Evolutionary conservation across 352 stramenopile genomes (phyloP).

Genomic region (Phytophthora aleatoria): DNA sequence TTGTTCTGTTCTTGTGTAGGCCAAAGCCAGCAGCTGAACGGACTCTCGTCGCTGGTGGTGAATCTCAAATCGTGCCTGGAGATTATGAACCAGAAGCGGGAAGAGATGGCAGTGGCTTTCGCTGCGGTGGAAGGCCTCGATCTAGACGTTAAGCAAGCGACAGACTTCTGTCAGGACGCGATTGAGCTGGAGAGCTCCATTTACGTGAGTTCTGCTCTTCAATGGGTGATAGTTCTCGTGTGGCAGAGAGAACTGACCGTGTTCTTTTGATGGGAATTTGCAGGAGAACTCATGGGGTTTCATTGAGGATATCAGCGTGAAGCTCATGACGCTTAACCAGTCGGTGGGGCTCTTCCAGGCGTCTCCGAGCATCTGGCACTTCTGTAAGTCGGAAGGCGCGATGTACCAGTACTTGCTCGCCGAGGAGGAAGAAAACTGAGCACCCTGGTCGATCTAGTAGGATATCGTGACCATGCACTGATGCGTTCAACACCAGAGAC

Average conservation of each 20-base stretch:
- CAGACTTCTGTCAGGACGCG: constrained; percentile 81
- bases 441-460: not conserved
- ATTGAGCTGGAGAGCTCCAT: constrained; percentile 79
- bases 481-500: constrained; percentile 2
- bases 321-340: constrained; percentile 66
- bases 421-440: constrained; percentile 65
- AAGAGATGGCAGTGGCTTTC: constrained; percentile 76
- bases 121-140: constrained; percentile 73
- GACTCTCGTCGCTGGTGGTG: constrained; percentile 74
- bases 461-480: not conserved
- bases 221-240: not conserved
- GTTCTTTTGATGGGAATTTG: constrained; percentile 10
- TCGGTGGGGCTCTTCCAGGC: constrained; percentile 74
- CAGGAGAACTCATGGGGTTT: constrained; percentile 86
- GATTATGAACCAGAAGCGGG: constrained; percentile 86
- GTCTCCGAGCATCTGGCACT: constrained; percentile 80
- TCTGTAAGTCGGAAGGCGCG: constrained; percentile 80
- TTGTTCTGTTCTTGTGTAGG: constrained; percentile 38
- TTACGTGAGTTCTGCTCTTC: constrained; percentile 45
- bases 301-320: constrained; percentile 76
- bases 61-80: constrained; percentile 84
- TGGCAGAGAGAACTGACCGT: constrained; percentile 14
- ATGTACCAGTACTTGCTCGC: constrained; percentile 81
- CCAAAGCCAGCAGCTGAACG: constrained; percentile 82
- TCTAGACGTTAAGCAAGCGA: constrained; percentile 84